Base-by-base conservation (phyloP, 1,139 yeast species). In the Hansenula lynferdii region DNA sequence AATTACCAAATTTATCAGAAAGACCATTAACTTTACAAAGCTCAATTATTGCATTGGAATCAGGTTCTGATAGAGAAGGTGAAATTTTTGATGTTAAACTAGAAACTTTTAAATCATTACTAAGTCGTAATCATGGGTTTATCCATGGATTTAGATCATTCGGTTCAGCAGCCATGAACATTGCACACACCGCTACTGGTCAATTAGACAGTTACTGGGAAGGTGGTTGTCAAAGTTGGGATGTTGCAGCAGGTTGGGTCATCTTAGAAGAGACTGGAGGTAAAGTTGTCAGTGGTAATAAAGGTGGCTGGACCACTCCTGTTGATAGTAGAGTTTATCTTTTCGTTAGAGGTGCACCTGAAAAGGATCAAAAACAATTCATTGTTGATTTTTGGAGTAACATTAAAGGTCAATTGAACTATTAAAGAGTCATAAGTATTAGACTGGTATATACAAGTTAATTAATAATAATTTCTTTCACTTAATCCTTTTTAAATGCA, bases 201-300 rank as follows among this genome's bases (percentile, higher is more conserved):
- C 64, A 64, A 39, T 43, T 75, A 28, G 83, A 77, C 50, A 62
- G 75, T 25, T 77, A 77, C 58, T 77, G 82, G 80, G 81, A 76
- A 56, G 81, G 81, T 38, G 80, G 82, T 17, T 75, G 80, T 55
- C 75, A 70, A 47, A 69, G 76, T 8, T 77, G 83, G 83, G 83
- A 77, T 49, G 80, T 77, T 5, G 75, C 80, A 52, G 83, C 82
- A 7, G 81, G 81, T 27, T 76, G 80, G 81, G 67, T 77, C 42
- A 72, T 77, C 41, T 53, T 77, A 10, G 61, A 64, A 28, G 83
- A 77, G 51, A 74, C 82, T 3, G 83, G 82, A 11, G 83, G 82
- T 14, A 50, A 56, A 20, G 55, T 75, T 33, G 79, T 74, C 5
- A 68, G 76, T 39, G 82, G 79, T 8, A 72, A 72, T 48, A 62